Evolutionary conservation across 2,329 filamentous ascomycete species (phyloP), one percentile per base, ranked within the genome.

Genomic region (Exophiala xenobiotica): DNA sequence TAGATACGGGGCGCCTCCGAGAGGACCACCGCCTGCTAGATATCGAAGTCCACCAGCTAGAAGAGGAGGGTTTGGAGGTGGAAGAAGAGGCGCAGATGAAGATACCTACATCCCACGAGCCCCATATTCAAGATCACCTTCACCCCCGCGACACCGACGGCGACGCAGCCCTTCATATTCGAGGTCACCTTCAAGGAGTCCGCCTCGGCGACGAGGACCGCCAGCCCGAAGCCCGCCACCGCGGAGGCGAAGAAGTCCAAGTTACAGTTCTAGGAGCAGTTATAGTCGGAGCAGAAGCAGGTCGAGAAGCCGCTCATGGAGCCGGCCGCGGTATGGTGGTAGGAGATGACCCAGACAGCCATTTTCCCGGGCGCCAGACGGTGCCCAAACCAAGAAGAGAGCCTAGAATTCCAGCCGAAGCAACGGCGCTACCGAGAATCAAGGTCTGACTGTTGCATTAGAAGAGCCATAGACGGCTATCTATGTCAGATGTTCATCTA

Each of bases 181-280:
- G 19, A 60, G 65, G 51, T 68, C 74, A 37, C 67, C 67, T n/a
- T 73, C 71, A 16, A 65, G 68, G 31, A 71, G 73, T 6, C 72
- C 74, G 14, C 68, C 68, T 38, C 61, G 68, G 46, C 65, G 71
- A 37, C 67, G 69, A 41, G 61, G 66, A 46, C 65, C 64, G 23
- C 65, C 66, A 29, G 54, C 60, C 45, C 65, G 58, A 35, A 70
- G 68, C 44, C 65, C 70, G 9, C 66, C 67, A 14, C 65, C 68
- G 39, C 63, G 67, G 45, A 72, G 78, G 56, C 73, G 80, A 55
- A 74, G 82, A 57, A 83, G 80, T 60, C 79, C 79, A 3, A 85
- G 81, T 61, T 84, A 84, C 61, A 80, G 77, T 61, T 83, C 80
- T 57, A 83, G 83, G 60, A 79, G 77, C 62, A 80, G 78, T 61